Conservation (phyloP, 2,329 filamentous ascomycete genomes). For the Ascochyta viciae-villosae region DNA sequence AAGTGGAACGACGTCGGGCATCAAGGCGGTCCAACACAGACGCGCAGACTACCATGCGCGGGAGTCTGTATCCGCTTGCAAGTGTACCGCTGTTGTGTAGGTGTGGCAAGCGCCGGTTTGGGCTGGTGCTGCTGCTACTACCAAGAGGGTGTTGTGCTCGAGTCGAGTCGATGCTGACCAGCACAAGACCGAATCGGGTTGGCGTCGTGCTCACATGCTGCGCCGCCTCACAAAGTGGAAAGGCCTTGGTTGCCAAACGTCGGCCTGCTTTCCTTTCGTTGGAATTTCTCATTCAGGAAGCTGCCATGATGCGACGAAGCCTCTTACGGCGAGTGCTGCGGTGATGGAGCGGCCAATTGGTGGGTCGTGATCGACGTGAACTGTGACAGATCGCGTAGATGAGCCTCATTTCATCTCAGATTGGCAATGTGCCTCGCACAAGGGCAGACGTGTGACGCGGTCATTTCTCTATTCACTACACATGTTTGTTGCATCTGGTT, state of each 20-base stretch:
- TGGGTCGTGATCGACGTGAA: slow-evolving; percentile 13
- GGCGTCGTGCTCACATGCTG: not conserved
- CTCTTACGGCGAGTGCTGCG: slow-evolving; percentile 1
- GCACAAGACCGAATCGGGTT: not conserved
- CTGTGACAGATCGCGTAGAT: slow-evolving; percentile 4
- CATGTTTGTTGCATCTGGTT: not conserved
- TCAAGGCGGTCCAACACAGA: too few species aligned
- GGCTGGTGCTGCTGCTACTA: too few species aligned
- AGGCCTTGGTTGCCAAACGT: not conserved
- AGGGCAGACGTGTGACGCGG: not conserved
- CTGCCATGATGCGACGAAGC: slow-evolving; percentile 10
- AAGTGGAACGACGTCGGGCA: too few species aligned
- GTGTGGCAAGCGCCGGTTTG: too few species aligned
- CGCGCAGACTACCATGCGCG: too few species aligned
- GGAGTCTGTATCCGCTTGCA: too few species aligned
- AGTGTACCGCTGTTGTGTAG: too few species aligned
- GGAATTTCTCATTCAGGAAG: slow-evolving; percentile 4
- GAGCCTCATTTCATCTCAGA: slow-evolving; percentile 17
- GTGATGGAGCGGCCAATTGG: slow-evolving; percentile 7
- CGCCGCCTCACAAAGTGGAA: not conserved
- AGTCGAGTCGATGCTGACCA: slow-evolving; percentile 1
- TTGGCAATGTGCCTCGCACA: slow-evolving; percentile 12
- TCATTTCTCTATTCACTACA: not conserved
- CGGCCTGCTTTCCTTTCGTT: not conserved
- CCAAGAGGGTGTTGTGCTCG: slow-evolving; percentile 7